A percentile compares a stretch with the other conserved stretches of the same genome.
These are phyloP conservation scores for Tolypocladium guangdongense DNA, from an alignment of 2,329 filamentous ascomycete species.

Conservation along the genomic window DNA sequence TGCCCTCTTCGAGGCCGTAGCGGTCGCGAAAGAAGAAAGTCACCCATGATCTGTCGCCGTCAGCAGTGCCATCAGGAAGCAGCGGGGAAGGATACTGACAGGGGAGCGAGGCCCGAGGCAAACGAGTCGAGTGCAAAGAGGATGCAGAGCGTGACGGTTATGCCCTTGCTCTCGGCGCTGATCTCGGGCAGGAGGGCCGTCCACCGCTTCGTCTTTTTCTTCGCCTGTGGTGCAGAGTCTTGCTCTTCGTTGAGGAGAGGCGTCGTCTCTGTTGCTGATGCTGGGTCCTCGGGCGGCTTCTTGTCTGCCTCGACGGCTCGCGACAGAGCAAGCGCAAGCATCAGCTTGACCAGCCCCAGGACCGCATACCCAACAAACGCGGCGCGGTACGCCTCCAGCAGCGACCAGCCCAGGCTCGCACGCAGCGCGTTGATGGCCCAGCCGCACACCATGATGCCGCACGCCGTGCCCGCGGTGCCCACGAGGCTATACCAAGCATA, in stretches of 20 bases:
- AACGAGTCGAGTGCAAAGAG: constrained; percentile 60
- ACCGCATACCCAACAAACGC: constrained; percentile 48
- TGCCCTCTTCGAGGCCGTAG: constrained; percentile 35
- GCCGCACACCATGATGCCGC: constrained; percentile 48
- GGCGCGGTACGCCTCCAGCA: constrained; percentile 36
- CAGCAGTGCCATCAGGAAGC: constrained; percentile 11
- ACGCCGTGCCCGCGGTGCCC: constrained; percentile 48
- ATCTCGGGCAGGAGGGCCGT: constrained; percentile 41
- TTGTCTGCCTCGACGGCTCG: constrained; percentile 29
- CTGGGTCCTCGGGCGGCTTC: not conserved
- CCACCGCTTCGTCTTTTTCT: constrained; percentile 2
- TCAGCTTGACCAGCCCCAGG: constrained; percentile 46
- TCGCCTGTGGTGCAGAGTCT: not conserved
- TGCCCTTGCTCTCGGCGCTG: constrained; percentile 38
- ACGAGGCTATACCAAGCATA: constrained; percentile 52
- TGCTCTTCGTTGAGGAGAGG: constrained; percentile 13
- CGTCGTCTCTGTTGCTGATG: constrained; percentile 8
- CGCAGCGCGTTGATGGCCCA: constrained; percentile 45
- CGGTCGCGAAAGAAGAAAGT: constrained; percentile 43
- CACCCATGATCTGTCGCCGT: constrained; percentile 40
- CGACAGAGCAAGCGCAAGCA: constrained; percentile 38
- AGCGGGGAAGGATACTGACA: constrained; percentile 31
- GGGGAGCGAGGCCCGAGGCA: constrained; percentile 56
- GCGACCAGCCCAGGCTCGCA: constrained; percentile 27
- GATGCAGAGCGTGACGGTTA: constrained; percentile 51